Conservation (phyloP, 116 monocot genomes). For the Zostera marina region DNA sequence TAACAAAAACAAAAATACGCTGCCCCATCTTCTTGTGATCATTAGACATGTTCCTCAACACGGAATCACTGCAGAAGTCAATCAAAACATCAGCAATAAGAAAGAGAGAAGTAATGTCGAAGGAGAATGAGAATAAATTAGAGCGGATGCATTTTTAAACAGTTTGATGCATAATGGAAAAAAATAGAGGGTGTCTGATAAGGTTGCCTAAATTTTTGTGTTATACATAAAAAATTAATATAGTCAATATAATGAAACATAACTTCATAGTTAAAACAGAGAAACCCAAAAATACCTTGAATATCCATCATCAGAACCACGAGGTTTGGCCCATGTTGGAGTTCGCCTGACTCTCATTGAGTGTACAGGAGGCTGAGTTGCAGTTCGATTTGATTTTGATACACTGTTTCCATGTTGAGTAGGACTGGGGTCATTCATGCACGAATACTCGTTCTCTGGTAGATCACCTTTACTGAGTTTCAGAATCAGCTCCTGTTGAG, state of each 20-base stretch:
- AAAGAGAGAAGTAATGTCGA: neutral
- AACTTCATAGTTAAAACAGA: neutral
- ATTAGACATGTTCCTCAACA: slow-evolving; percentile 50
- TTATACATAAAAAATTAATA: no score
- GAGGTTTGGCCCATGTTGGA: slow-evolving; percentile 71
- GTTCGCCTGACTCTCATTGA: slow-evolving; percentile 74
- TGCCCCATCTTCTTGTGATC: slow-evolving; percentile 93
- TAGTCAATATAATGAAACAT: no score
- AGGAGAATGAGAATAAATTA: neutral
- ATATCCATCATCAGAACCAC: slow-evolving; percentile 72
- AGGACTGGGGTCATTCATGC: slow-evolving; percentile 76
- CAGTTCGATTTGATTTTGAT: slow-evolving; percentile 18
- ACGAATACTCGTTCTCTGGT: slow-evolving; percentile 46
- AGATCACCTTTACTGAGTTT: slow-evolving; percentile 78
- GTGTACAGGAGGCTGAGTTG: slow-evolving; percentile 22
- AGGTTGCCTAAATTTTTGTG: no score
- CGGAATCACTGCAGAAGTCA: slow-evolving; percentile 49
- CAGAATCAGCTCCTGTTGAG: slow-evolving; percentile 73
- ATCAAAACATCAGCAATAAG: neutral
- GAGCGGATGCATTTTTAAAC: neutral
- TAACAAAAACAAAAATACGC: slow-evolving; percentile 81
- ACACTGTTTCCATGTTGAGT: slow-evolving; percentile 15
- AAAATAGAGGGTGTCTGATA: no score
- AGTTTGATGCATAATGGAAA: no score
- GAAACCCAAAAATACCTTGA: slow-evolving; percentile 40